These are phyloP conservation scores for Sapria himalayana DNA, from an alignment of 345 rosid genomes.

Conservation along the genomic window DNA sequence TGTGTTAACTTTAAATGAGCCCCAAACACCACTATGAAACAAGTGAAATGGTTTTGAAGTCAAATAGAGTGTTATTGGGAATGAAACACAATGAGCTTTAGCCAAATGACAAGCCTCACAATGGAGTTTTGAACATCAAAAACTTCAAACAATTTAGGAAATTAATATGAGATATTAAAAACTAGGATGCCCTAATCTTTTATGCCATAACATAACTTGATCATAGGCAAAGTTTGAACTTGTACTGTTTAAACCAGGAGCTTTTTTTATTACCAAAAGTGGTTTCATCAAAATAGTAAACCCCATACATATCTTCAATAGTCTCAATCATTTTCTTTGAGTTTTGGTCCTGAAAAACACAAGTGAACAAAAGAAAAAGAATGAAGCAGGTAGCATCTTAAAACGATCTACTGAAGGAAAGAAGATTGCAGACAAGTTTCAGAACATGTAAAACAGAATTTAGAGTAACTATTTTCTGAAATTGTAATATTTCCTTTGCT, in stretches of 20 bases:
- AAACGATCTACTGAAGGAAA: neutral
- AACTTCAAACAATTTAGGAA: neutral
- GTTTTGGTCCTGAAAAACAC: neutral
- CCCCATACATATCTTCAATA: neutral
- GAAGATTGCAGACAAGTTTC: neutral
- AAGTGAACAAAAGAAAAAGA: neutral
- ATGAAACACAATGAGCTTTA: neutral
- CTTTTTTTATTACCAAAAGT: neutral
- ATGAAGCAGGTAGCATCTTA: neutral
- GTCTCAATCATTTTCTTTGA: neutral
- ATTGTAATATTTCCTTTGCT: no score
- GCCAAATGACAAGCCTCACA: neutral
- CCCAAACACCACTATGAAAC: neutral
- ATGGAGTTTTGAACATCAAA: neutral
- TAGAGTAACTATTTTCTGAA: neutral
- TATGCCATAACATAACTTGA: neutral
- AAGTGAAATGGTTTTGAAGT: slow-evolving; percentile 1
- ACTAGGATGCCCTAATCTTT: neutral
- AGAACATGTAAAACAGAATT: neutral
- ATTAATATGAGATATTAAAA: slow-evolving; percentile 1
- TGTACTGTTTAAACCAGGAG: neutral
- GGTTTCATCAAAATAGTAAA: neutral
- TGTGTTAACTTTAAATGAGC: neutral
- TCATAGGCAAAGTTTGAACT: slow-evolving; percentile 1
- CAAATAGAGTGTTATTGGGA: neutral